Evolutionary conservation across 2,329 filamentous ascomycete species (phyloP).

Genomic region (Aciculosporium take): DNA sequence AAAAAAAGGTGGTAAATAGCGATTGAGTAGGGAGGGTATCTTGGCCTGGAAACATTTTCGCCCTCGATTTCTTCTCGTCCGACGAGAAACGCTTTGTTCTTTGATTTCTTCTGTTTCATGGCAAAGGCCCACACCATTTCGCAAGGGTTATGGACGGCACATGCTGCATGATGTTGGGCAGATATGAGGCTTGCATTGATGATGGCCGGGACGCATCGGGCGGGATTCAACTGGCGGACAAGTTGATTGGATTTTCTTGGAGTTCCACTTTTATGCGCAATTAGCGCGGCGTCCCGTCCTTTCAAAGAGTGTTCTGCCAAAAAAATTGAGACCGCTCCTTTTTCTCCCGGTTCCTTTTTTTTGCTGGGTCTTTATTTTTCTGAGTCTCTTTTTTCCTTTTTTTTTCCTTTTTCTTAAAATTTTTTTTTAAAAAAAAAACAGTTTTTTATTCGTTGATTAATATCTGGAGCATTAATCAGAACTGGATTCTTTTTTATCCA

Average conservation of each 20-base stretch:
- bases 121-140: not conserved
- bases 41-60: not conserved
- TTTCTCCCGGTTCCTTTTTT: not conserved
- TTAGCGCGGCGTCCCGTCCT: constrained; percentile 2
- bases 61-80: not conserved
- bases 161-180: not conserved
- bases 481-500: too few relatives aligned
- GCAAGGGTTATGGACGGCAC: not conserved
- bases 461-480: too few relatives aligned
- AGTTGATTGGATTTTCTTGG: not conserved
- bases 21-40: not conserved
- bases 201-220: not conserved
- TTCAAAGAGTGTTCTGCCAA: too few relatives aligned
- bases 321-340: not conserved
- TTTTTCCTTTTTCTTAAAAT: too few relatives aligned
- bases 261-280: not conserved
- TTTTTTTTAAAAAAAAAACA: too few relatives aligned
- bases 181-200: not conserved
- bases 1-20: not conserved
- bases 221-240: not conserved
- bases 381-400: too few relatives aligned
- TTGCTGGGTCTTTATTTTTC: not conserved
- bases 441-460: too few relatives aligned
- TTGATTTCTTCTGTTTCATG: not conserved
- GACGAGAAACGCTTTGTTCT: too few relatives aligned